Percentiles rank a stretch among this genome's conserved stretches.
Evolutionary conservation across 108 stramenopile species (phyloP).

Genomic region (Nitzschia palea): DNA sequence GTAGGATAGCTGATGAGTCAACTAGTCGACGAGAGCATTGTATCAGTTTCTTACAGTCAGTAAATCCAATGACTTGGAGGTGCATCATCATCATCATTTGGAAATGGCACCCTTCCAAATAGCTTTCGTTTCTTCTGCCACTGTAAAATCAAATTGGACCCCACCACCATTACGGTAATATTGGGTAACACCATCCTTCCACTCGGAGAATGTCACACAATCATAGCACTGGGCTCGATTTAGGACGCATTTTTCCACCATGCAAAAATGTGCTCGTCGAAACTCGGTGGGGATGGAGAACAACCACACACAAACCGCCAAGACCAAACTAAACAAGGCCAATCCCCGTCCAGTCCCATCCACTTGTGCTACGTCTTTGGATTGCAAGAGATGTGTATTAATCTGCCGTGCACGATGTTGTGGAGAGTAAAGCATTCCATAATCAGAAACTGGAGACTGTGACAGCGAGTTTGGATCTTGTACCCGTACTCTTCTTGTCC

Average conservation of each 20-base stretch:
- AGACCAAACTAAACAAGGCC: constrained; percentile 15
- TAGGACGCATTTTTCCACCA: not conserved
- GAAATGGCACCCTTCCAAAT: not conserved
- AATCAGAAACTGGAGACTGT: no score
- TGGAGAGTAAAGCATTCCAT: no score
- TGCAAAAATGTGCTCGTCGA: constrained; percentile 35
- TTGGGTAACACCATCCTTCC: constrained; percentile 25
- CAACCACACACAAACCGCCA: constrained; percentile 32
- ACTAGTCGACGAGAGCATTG: no score
- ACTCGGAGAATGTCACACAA: constrained; percentile 32
- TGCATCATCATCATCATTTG: not conserved
- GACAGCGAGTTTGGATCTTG: no score
- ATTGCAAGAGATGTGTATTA: not conserved
- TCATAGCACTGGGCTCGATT: not conserved
- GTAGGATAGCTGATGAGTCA: no score
- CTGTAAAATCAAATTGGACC: constrained; percentile 38
- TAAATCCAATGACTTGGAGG: no score
- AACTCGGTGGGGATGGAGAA: constrained; percentile 47
- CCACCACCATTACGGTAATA: constrained; percentile 51
- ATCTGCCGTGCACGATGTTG: no score
- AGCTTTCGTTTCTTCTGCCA: not conserved
- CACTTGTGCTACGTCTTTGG: not conserved
- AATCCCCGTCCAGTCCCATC: constrained; percentile 27
- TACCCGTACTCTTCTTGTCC: no score
- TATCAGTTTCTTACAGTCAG: no score